Conservation (phyloP, 345 rosid species). For the Sonneratia caseolaris region DNA sequence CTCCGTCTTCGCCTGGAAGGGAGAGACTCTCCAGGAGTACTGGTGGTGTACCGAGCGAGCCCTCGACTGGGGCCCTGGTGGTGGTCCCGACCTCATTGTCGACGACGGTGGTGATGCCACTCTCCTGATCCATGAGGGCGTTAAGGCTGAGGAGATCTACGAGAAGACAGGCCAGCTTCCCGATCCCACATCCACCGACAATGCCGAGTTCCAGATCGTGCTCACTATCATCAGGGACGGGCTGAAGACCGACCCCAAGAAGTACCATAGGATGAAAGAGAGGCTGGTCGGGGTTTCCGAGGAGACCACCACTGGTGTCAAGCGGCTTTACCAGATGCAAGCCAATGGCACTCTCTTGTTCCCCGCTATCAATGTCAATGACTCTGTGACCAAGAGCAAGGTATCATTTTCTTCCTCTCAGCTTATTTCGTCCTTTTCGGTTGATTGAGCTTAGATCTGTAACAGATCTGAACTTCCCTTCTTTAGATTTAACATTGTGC, state of each 20-base stretch:
- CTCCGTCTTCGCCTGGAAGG: too few relatives aligned
- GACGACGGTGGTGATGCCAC: too few relatives aligned
- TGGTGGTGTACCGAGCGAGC: conserved; percentile 93
- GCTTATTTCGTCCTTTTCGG: too few relatives aligned
- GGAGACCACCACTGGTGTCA: conserved; percentile 12
- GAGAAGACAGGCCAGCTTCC: neutral
- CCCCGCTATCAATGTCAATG: conserved; percentile 3
- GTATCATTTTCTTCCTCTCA: too few relatives aligned
- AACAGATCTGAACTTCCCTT: too few relatives aligned
- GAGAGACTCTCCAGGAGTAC: conserved; percentile 41
- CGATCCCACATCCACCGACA: neutral
- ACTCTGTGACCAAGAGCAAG: too few relatives aligned
- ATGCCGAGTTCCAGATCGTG: too few relatives aligned
- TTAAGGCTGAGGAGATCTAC: conserved; percentile 1
- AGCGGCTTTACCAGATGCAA: conserved; percentile 32
- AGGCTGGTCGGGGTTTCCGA: conserved; percentile 16
- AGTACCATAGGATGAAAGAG: conserved; percentile 61
- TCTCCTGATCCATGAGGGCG: too few relatives aligned
- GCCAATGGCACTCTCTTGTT: conserved; percentile 24
- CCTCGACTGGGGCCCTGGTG: too few relatives aligned
- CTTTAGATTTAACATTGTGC: too few relatives aligned
- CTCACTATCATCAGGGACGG: conserved; percentile 53
- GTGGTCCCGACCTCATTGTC: too few relatives aligned
- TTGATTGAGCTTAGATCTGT: too few relatives aligned
- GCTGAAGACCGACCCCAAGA: conserved; percentile 50